phyloP scores from a whole-genome alignment of 495 filamentous ascomycete species.

The Neurospora sp. region DNA sequence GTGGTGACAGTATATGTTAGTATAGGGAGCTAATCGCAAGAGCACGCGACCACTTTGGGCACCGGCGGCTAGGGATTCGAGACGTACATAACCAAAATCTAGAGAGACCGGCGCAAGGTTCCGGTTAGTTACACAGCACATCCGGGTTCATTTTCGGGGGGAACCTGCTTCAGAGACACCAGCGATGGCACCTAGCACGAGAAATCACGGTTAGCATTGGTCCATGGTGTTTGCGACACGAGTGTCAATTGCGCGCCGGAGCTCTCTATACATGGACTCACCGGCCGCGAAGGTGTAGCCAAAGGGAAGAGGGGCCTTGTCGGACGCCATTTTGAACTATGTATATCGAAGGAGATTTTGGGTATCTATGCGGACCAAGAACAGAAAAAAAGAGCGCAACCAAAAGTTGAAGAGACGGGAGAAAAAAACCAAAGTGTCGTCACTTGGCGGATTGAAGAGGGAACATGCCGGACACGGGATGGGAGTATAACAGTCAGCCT shows the following conservation, averaged over 20 bases:
- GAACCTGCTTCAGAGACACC: conserved; percentile 19
- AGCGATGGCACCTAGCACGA: conserved; percentile 15
- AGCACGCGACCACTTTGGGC: conserved; percentile 10
- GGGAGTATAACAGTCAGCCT: neutral
- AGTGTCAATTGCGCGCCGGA: neutral
- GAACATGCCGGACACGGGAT: neutral
- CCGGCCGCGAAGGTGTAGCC: conserved; percentile 27
- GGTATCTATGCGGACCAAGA: neutral
- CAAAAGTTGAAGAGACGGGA: conserved; percentile 2
- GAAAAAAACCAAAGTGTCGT: conserved; percentile 1
- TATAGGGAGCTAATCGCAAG: neutral
- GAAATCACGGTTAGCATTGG: conserved; percentile 11
- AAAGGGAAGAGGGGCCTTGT: conserved; percentile 25
- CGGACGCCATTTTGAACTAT: conserved; percentile 17
- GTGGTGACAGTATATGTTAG: conserved; percentile 9
- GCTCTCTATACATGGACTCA: conserved; percentile 3
- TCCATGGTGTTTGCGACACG: neutral
- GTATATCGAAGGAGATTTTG: neutral
- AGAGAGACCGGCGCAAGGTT: neutral
- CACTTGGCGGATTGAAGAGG: neutral
- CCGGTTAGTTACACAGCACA: neutral
- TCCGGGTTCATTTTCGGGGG: neutral
- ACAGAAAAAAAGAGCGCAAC: conserved; percentile 5
- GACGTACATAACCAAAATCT: conserved; percentile 81
- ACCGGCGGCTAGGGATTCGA: neutral